Base-by-base conservation (phyloP, 1,139 yeast species). In the Blastobotrys proliferans region DNA sequence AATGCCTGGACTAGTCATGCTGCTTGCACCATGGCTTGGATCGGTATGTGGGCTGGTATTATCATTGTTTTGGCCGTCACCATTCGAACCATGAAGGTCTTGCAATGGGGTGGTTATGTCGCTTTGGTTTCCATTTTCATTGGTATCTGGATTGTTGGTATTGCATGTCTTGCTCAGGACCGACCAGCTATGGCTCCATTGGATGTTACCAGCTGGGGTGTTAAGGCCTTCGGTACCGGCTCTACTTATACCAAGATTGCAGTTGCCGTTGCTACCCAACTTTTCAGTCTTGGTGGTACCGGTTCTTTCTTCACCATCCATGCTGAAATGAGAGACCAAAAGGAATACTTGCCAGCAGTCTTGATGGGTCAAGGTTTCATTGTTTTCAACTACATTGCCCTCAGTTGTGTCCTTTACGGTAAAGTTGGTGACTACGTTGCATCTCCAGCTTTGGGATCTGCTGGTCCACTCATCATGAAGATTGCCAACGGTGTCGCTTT, bases 401-500 rank as follows among this genome's bases (percentile, higher is more conserved):
- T 39, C 3, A 18, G 36, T 13, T 40, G 43, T 14, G 35, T 43
- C 9, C 21, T 43, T 21, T 43, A 43, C 31, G 44, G 38, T 16
- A 43, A 33, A 17, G 46, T 40, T 10, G 46, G 46, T 11, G 30
- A 39, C 16, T 43, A 43, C 31, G 37, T 43, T 18, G 40, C 46
- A 3, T 38, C 43, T n/a, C 46, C 46, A 16, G 43, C 46, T 2
- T 43, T 43, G n/a, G 46, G 44, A 1, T 43, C 46, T 10, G 46
- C 46, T 19, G 46, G 44, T n/a, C 46, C 46, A 17, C 25, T 39
- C 18, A 35, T 40, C 20, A 43, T 32, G 44, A 43, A 43, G 30
- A 35, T 43, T 40, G 40, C 46, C 4, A 39, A 43, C 19, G 46
- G 44, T 3, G 34, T 43, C 8, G 37, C 46, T 13, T 17, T 43